Base-by-base conservation (phyloP, 371 early-diverging fungal genomes). In the Mucor circinelloides region DNA sequence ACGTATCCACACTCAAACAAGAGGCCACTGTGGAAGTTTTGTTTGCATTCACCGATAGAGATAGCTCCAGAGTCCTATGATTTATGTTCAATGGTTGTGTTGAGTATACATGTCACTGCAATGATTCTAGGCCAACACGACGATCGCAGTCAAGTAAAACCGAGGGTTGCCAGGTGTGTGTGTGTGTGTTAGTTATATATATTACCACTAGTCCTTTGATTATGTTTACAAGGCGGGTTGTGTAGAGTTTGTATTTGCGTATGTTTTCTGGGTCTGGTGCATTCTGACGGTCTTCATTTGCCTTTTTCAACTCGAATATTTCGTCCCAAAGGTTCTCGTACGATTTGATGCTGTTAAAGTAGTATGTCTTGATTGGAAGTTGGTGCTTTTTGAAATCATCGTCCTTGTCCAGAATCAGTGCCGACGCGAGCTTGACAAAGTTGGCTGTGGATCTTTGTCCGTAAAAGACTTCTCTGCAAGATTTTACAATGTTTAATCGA, bases 1-100 rank as follows among this genome's bases (percentile, higher is more conserved):
- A 90, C 84, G 23, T 89, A 60, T 1, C 77, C 80, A 9, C 86
- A 75, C n/a, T 82, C 72, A 54, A 85, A 83, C 38, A 91, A 73
- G 27, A 90, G 42, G 19, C 76, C 77, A 38, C 70, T 75, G 10
- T 75, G 76, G 19, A 82, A 70, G 23, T 80, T 66, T 17, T 72
- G 66, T 55, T 76, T 78, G 54, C 73, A 76, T 42, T 78, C 75
- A 0, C 63, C 59, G 2, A 66, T 58, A 15, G 74, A 54, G 21
- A 80, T 68, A 12, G 60, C 68, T 8, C 66, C 55, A 4, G 66
- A 31, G 40, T 68, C 63, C 70, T 69, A 58, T 30, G 32, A 62
- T 40, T 15, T 56, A 56, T n/a, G 56, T n/a, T 6, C 50, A 56
- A 56, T 58, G 40, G 30, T 56, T 36, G 36, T 30, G 32, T 32